Conservation (phyloP, 306 rosid genomes). For the Calophaca sinica region DNA sequence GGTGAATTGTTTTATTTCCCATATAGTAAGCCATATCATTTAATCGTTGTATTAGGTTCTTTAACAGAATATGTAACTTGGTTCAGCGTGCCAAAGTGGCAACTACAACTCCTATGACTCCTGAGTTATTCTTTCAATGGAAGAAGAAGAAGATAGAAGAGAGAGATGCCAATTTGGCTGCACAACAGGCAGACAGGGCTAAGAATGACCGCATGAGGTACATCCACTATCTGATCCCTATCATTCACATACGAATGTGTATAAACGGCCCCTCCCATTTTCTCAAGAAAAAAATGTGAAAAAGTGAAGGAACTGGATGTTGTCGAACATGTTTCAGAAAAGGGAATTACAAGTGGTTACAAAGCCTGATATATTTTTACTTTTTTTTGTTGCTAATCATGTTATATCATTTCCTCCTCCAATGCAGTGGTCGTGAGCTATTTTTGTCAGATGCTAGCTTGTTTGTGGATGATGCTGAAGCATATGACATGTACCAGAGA, state of each 20-base stretch:
- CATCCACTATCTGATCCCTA: not conserved
- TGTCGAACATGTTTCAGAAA: slow-evolving; percentile 17
- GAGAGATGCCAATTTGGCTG: slow-evolving; percentile 89
- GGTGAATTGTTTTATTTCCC: slow-evolving; percentile 51
- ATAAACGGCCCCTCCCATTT: not conserved
- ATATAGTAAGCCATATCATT: slow-evolving; percentile 6
- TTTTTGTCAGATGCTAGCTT: slow-evolving; percentile 88
- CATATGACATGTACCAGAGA: slow-evolving; percentile 83
- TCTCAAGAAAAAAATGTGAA: not conserved
- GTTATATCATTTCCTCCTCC: slow-evolving; percentile 26
- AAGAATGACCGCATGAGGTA: slow-evolving; percentile 98
- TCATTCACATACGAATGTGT: not conserved
- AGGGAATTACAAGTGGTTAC: slow-evolving; percentile 22
- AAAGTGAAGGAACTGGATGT: slow-evolving; percentile 21
- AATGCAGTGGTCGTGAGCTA: slow-evolving; percentile 79
- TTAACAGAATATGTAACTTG: slow-evolving; percentile 38
- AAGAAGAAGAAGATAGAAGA: slow-evolving; percentile 85
- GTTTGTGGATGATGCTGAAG: slow-evolving; percentile 98
- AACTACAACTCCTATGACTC: slow-evolving; percentile 83
- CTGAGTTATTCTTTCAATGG: slow-evolving; percentile 87
- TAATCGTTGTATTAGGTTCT: slow-evolving; percentile 15
- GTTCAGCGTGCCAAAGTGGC: slow-evolving; percentile 78
- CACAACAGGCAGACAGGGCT: slow-evolving; percentile 93
- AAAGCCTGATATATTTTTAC: not conserved
- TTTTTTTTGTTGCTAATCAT: not conserved